Base-by-base conservation (phyloP, 1,284 basidiomycete genomes). In the Irpex rosettiformis region DNA sequence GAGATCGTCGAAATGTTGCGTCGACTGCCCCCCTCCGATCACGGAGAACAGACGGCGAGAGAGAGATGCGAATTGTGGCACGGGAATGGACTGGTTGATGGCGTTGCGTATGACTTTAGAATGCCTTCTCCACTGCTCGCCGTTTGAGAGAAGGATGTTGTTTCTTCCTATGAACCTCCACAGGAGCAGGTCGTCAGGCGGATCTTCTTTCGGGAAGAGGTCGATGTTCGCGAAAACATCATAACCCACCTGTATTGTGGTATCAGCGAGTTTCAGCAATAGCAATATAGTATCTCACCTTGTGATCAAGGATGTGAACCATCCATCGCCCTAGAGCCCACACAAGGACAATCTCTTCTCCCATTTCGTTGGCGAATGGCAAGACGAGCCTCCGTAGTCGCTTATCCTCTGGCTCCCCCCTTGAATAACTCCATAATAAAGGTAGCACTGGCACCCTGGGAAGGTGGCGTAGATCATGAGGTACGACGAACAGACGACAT, bases 81-180 rank as follows among this genome's bases (percentile, higher is more conserved):
- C 60, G 5, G 72, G 72, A 37, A 69, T 64, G 4, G 66, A 59
- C 6, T 64, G 63, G 29, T 62, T 61, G n/a, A 73, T 60, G 6
- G 72, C 69, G 21, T 62, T 62, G 43, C 60, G 64, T 54, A 72
- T 64, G 43, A 69, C 58, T 6, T 56, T 60, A 4, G 69, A 69
- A 30, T 72, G 71, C 43, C 66, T 61, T 57, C 69, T 67, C 70
- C 69, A 72, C 54, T 62, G 61, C 52, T 67, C 67, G 37, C 70
- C 70, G 54, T 70, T 67, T 4, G 67, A 65, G 57, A 71, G 62
- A 54, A 70, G 62, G 40, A 73, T 63, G 49, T 70, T 72, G 25
- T 66, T 57, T 56, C 54, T 55, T 11, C 72, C 72, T 40, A 69
- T 65, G n/a, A 72, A 58, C 37, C 65, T 58, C 69, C 69, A 71